Evolutionary conservation across 768 basidiomycete genomes (phyloP).

Genomic region (Rhizopogon salebrosus): DNA sequence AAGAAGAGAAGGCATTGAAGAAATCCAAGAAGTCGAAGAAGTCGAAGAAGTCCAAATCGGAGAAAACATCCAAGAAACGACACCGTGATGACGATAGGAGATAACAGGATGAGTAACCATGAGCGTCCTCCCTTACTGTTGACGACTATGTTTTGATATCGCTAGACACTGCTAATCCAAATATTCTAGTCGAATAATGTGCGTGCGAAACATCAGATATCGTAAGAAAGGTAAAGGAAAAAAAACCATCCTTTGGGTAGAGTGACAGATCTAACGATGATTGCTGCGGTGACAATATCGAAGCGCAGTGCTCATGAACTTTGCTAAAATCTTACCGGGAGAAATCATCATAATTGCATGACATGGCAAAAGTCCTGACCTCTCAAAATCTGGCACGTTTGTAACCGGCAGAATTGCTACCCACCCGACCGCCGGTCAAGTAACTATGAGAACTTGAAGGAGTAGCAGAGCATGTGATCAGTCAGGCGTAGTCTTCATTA

Average conservation of each 20-base stretch:
- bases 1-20: conserved; percentile 59
- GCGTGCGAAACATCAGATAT: not conserved
- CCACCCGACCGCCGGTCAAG: not conserved
- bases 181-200: not conserved
- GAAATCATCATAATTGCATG: not conserved
- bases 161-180: not conserved
- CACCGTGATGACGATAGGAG: conserved; percentile 14
- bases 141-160: not conserved
- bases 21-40: conserved; percentile 56
- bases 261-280: not conserved
- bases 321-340: not conserved
- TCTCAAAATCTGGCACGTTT: not conserved
- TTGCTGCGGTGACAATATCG: not conserved
- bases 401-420: not conserved
- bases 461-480: no score
- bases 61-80: conserved; percentile 78
- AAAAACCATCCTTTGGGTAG: not conserved
- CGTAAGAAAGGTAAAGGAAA: no score
- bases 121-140: not conserved
- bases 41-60: conserved; percentile 57
- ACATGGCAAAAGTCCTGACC: no score
- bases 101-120: not conserved
- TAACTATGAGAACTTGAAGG: not conserved
- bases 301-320: not conserved
- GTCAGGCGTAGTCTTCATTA: no score